A percentile compares a stretch with the other conserved stretches of the same genome.
phyloP scores from a whole-genome alignment of 352 stramenopile genomes.

The Phytopythium sindhum region DNA sequence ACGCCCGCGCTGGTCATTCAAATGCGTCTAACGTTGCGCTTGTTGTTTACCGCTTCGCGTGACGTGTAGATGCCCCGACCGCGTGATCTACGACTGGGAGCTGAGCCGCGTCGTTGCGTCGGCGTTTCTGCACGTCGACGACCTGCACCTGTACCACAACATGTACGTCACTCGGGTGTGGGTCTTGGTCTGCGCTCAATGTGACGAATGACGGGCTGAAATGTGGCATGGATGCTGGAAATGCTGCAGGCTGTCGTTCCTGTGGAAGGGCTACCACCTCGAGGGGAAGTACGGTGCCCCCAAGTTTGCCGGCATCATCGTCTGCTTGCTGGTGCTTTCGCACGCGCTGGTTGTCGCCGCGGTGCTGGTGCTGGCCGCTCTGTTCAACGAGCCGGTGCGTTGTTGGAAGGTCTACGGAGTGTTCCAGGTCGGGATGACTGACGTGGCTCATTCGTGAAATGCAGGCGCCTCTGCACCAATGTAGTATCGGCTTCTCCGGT shows the following conservation, averaged over 20 bases:
- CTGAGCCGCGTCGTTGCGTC: constrained; percentile 54
- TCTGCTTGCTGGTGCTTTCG: constrained; percentile 55
- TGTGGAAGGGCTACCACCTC: constrained; percentile 85
- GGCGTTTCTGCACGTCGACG: constrained; percentile 79
- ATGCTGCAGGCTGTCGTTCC: constrained; percentile 54
- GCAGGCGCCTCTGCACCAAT: constrained; percentile 46
- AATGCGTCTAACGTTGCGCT: neutral
- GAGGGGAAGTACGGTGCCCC: constrained; percentile 50
- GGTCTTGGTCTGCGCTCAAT: neutral
- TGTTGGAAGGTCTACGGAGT: neutral
- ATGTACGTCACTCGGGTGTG: constrained; percentile 44
- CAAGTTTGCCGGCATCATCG: constrained; percentile 44
- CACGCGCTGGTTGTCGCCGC: constrained; percentile 56
- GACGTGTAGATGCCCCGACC: constrained; percentile 63
- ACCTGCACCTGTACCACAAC: constrained; percentile 90
- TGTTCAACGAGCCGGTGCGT: neutral
- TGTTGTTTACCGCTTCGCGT: neutral
- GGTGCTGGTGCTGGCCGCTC: constrained; percentile 23
- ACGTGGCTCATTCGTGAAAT: neutral
- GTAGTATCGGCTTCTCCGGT: constrained; percentile 73
- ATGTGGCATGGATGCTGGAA: neutral
- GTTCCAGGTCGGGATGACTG: neutral
- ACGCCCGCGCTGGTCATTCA: neutral
- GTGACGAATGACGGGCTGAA: too few relatives aligned
- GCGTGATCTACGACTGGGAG: constrained; percentile 37